Evolutionary conservation across 2,329 filamentous ascomycete genomes (phyloP).

Genomic region (Fusarium citri): DNA sequence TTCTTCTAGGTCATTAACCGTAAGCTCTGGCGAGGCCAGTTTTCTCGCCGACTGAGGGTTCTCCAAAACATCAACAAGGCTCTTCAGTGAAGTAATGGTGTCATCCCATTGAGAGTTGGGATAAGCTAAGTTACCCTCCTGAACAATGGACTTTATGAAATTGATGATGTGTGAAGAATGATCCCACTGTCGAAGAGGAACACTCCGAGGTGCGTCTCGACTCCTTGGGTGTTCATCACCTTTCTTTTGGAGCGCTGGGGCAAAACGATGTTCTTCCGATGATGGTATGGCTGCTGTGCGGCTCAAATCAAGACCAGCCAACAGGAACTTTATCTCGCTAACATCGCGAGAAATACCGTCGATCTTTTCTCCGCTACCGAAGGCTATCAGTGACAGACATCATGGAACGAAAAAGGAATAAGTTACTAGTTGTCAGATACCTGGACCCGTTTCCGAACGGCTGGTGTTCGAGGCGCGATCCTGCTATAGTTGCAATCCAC

Average conservation of each 20-base stretch:
- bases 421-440: slow-evolving; percentile 54
- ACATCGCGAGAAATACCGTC: slow-evolving; percentile 51
- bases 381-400: rapidly evolving
- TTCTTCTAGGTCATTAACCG: background rate
- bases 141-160: slow-evolving; percentile 47
- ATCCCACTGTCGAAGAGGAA: slow-evolving; percentile 42
- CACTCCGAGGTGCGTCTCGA: rapidly evolving
- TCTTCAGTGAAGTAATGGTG: slow-evolving; percentile 19
- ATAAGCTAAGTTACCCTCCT: background rate
- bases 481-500: slow-evolving; percentile 50
- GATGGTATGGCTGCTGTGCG: background rate
- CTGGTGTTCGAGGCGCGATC: slow-evolving; percentile 40
- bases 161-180: slow-evolving; percentile 50
- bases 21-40: too few species aligned
- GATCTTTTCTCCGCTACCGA: slow-evolving; percentile 52
- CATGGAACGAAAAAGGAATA: rapidly evolving
- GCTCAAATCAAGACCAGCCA: slow-evolving; percentile 32
- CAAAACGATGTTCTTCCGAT: background rate
- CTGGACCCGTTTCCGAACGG: slow-evolving; percentile 50
- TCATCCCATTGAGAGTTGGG: background rate
- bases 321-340: slow-evolving; percentile 48
- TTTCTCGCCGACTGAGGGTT: background rate
- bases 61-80: slow-evolving; percentile 15
- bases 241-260: too few species aligned
- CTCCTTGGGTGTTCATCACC: rapidly evolving